These are phyloP conservation scores for Phoenix roebelenii DNA, from an alignment of 176 grass and related monocot genomes.

Conservation along the genomic window DNA sequence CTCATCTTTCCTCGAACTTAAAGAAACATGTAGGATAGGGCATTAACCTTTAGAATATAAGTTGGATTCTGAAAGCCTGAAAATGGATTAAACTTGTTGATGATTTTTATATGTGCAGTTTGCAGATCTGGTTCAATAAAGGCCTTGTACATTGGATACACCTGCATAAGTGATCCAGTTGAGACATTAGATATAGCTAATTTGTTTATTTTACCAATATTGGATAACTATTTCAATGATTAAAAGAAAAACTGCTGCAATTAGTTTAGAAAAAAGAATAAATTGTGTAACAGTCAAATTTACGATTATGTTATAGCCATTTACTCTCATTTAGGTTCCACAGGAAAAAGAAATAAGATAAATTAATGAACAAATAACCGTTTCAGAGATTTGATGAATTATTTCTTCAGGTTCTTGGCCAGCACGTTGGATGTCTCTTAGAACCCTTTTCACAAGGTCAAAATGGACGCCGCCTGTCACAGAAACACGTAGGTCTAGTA, in stretches of 20 bases:
- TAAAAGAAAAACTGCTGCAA: too few species aligned
- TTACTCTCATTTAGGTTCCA: too few species aligned
- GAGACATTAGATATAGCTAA: too few species aligned
- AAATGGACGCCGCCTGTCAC: constrained; percentile 98
- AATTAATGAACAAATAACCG: constrained; percentile 31
- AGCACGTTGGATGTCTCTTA: constrained; percentile 95
- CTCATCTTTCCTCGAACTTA: too few species aligned
- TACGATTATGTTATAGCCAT: too few species aligned
- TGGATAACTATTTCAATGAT: too few species aligned
- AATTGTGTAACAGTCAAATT: too few species aligned
- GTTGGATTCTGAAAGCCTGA: constrained; percentile 95
- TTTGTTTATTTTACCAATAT: too few species aligned
- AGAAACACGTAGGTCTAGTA: constrained; percentile 90
- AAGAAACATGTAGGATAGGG: neutral
- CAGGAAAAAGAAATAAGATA: too few species aligned
- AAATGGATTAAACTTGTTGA: constrained; percentile 80
- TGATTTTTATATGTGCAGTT: constrained; percentile 92
- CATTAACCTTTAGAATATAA: constrained; percentile 82
- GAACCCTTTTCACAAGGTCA: constrained; percentile 95
- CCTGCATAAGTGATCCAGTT: constrained; percentile 29
- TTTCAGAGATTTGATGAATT: constrained; percentile 98
- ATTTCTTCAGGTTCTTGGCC: constrained; percentile 97
- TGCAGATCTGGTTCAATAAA: constrained; percentile 92
- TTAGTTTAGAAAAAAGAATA: too few species aligned
- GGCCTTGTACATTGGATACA: constrained; percentile 99